Evolutionary conservation across 768 basidiomycete species (phyloP).

Genomic region (Clitopilus hobsonii): DNA sequence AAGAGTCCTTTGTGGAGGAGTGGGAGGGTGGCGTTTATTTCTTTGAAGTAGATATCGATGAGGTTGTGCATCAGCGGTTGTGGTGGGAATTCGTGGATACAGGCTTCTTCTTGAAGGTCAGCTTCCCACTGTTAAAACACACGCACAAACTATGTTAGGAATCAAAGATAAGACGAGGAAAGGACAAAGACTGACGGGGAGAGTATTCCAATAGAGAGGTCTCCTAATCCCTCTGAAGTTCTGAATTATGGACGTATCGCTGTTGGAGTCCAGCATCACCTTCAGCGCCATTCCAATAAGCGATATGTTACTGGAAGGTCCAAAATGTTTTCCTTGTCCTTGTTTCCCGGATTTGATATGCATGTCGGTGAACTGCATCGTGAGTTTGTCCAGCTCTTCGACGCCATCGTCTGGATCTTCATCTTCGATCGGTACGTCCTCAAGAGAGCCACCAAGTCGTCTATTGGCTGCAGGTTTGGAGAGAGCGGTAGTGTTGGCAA

Average conservation of each 20-base stretch:
- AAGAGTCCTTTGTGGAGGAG: conserved; percentile 74
- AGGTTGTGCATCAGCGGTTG: conserved; percentile 45
- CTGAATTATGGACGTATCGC: conserved; percentile 40
- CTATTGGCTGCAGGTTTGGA: too few relatives aligned
- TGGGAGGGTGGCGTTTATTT: conserved; percentile 53
- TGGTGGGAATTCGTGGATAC: conserved; percentile 37
- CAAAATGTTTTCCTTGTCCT: not conserved
- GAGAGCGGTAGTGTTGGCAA: not conserved
- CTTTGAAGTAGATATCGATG: conserved; percentile 60
- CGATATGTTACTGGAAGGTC: not conserved
- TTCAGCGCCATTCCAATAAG: conserved; percentile 34
- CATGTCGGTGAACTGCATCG: not conserved
- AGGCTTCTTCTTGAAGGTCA: conserved; percentile 21
- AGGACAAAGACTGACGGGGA: conserved; percentile 34
- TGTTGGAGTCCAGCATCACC: conserved; percentile 56
- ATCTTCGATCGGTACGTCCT: not conserved
- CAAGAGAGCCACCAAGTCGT: too few relatives aligned
- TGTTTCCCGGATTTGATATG: not conserved
- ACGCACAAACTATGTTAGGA: too few relatives aligned
- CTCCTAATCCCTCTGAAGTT: conserved; percentile 6
- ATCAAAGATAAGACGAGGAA: conserved; percentile 12
- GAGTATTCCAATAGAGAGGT: conserved; percentile 22
- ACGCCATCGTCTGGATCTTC: not conserved
- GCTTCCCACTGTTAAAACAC: conserved; percentile 30
- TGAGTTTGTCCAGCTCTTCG: not conserved